Percentiles rank a stretch among this genome's conserved stretches.
Conservation (phyloP, 192 early-diverging fungal species). For the Gigaspora rosea region DNA sequence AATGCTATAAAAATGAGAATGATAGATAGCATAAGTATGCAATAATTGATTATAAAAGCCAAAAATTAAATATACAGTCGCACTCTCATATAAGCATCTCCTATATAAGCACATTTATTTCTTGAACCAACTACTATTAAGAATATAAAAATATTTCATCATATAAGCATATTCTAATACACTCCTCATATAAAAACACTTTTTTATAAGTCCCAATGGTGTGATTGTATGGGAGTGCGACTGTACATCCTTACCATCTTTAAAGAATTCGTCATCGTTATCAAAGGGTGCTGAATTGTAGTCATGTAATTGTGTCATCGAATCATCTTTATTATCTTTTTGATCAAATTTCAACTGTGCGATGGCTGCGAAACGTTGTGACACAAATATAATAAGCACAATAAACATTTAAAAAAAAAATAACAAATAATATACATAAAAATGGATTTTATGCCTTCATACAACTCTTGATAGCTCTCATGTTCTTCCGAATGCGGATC, state of each 20-base stretch:
- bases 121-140: background rate
- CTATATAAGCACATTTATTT: no score
- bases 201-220: no score
- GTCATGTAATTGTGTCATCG: background rate
- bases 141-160: background rate
- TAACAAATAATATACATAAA: no score
- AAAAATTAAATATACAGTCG: background rate
- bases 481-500: background rate
- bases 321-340: background rate
- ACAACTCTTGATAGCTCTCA: background rate
- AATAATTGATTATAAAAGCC: background rate
- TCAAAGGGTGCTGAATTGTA: background rate
- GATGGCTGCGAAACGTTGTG: background rate
- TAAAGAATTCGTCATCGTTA: conserved; percentile 22
- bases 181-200: no score
- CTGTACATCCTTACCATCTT: background rate
- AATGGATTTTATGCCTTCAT: background rate
- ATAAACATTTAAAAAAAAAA: no score
- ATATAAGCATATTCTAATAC: background rate
- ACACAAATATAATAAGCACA: no score
- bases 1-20: background rate
- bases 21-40: background rate
- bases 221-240: no score
- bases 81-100: background rate
- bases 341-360: background rate